Conservation (phyloP, 2,329 filamentous ascomycete genomes). For the Diaporthe ilicicola region DNA sequence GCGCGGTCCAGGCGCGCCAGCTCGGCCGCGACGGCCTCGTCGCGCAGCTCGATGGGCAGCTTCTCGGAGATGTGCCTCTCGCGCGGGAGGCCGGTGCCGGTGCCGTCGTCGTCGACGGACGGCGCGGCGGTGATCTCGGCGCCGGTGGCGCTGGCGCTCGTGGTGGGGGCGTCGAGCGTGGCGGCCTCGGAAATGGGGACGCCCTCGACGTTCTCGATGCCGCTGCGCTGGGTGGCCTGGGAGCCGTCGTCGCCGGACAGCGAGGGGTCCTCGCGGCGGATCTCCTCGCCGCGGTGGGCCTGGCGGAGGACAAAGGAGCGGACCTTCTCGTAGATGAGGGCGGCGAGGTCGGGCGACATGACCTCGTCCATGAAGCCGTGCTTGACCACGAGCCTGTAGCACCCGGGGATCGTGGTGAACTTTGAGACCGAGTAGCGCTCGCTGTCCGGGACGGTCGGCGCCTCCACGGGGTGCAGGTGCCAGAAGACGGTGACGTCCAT, state of each 20-base stretch:
- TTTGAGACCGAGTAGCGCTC: constrained; percentile 56
- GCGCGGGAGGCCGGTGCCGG: not conserved
- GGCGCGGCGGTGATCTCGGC: not conserved
- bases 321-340: constrained; percentile 67
- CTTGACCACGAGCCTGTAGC: constrained; percentile 73
- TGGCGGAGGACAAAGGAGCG: constrained; percentile 53
- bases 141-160: not conserved
- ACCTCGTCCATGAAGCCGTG: constrained; percentile 78
- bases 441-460: constrained; percentile 59
- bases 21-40: constrained; percentile 45
- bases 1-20: constrained; percentile 55
- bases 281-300: constrained; percentile 37
- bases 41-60: constrained; percentile 38
- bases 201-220: constrained; percentile 26
- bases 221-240: constrained; percentile 23
- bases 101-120: too few relatives aligned
- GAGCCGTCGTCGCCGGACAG: constrained; percentile 25
- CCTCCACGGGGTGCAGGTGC: constrained; percentile 70
- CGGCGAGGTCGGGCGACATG: constrained; percentile 69
- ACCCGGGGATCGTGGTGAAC: constrained; percentile 61
- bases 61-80: constrained; percentile 27
- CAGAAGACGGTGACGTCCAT: constrained; percentile 76
- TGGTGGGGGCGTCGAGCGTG: not conserved
- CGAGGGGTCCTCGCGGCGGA: constrained; percentile 19
- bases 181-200: not conserved